A percentile compares a stretch with the other conserved stretches of the same genome.
phyloP scores from a whole-genome alignment of 495 filamentous ascomycete species.

The Glutinoglossum americanum region DNA sequence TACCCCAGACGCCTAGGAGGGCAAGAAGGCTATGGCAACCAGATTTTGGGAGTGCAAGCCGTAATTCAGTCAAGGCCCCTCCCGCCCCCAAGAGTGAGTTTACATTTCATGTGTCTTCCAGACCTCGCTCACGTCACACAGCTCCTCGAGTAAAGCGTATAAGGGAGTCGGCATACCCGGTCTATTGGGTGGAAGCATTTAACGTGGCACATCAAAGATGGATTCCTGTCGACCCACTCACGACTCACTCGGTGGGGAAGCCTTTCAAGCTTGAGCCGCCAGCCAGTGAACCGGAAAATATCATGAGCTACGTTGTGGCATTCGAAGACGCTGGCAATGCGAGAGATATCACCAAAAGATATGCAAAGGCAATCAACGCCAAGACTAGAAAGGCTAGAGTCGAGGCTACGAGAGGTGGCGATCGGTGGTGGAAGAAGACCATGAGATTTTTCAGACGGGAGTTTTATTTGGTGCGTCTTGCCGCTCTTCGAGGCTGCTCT shows the following conservation, averaged over 20 bases:
- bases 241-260: constrained; percentile 54
- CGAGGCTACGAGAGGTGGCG: constrained; percentile 42
- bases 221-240: constrained; percentile 70
- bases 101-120: not conserved
- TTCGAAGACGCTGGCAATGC: constrained; percentile 53
- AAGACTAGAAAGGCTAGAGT: constrained; percentile 64
- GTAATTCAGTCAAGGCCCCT: constrained; percentile 7
- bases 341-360: constrained; percentile 15
- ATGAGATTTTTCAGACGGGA: constrained; percentile 37
- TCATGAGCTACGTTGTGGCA: constrained; percentile 61
- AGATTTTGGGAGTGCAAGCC: not conserved
- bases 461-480: constrained; percentile 15
- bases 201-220: constrained; percentile 71
- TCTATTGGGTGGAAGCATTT: constrained; percentile 90
- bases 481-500: not conserved
- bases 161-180: constrained; percentile 45
- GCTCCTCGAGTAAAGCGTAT: constrained; percentile 15
- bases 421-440: constrained; percentile 48
- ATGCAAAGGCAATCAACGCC: constrained; percentile 48
- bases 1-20: not conserved
- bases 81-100: not conserved
- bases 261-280: constrained; percentile 66
- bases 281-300: constrained; percentile 44
- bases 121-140: not conserved
- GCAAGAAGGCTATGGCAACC: not conserved